phyloP scores from a whole-genome alignment of 148 eudicot genomes.

The Rhododendron molle region DNA sequence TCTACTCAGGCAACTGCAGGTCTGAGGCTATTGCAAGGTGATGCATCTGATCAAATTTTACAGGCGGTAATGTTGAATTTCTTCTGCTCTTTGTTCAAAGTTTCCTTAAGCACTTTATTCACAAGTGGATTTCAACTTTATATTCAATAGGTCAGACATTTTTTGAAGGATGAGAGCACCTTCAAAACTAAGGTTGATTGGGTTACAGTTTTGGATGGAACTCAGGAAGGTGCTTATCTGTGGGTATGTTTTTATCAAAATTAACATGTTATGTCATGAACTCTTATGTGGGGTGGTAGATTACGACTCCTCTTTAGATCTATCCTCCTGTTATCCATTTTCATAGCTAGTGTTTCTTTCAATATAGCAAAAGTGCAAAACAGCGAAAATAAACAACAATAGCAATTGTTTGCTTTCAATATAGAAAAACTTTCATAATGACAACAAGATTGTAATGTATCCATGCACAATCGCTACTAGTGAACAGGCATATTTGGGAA shows the following conservation, averaged over 20 bases:
- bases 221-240: slow-evolving; percentile 96
- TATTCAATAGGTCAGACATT: slow-evolving; percentile 62
- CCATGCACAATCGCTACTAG: background rate
- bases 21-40: slow-evolving; percentile 82
- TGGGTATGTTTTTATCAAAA: slow-evolving; percentile 59
- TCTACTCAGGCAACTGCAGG: slow-evolving; percentile 90
- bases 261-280: background rate
- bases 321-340: background rate
- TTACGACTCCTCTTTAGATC: background rate
- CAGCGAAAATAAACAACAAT: background rate
- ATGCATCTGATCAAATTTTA: slow-evolving; percentile 84
- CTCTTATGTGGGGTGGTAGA: background rate
- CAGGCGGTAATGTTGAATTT: slow-evolving; percentile 54
- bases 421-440: background rate
- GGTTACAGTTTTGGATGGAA: slow-evolving; percentile 90
- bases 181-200: slow-evolving; percentile 61
- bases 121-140: background rate
- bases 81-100: background rate
- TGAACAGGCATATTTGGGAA: background rate
- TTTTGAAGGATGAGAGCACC: slow-evolving; percentile 58
- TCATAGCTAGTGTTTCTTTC: background rate
- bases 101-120: background rate
- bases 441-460: background rate
- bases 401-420: background rate
- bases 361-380: background rate